Conservation (phyloP, 306 rosid genomes). For the Trifolium subterraneum region DNA sequence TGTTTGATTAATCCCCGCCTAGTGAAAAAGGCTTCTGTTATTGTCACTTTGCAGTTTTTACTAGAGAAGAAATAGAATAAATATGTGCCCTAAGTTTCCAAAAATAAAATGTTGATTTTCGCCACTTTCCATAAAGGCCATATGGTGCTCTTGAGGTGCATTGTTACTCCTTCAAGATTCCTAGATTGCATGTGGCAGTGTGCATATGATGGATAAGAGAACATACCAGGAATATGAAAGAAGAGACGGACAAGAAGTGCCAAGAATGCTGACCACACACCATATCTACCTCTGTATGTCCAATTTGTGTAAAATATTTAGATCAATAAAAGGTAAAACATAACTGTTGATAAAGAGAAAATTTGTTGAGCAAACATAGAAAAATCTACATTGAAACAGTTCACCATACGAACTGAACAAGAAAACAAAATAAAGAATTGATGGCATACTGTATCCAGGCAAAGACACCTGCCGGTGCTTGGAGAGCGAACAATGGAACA, state of each 20-base stretch:
- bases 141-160: neutral
- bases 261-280: constrained; percentile 82
- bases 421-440: constrained; percentile 20
- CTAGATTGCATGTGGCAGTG: neutral
- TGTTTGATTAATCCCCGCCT: neutral
- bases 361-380: constrained; percentile 16
- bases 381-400: neutral
- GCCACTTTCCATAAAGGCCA: neutral
- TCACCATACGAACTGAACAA: neutral
- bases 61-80: neutral
- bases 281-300: constrained; percentile 81
- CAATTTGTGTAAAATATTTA: constrained; percentile 41
- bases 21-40: neutral
- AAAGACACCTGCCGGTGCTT: constrained; percentile 73
- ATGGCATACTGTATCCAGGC: constrained; percentile 76
- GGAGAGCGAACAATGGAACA: constrained; percentile 81
- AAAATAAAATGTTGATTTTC: neutral
- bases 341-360: constrained; percentile 13
- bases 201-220: constrained; percentile 20
- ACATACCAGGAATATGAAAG: constrained; percentile 59
- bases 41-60: neutral
- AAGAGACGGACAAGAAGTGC: constrained; percentile 87
- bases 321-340: neutral
- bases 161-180: constrained; percentile 26
- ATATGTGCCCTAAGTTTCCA: neutral